These are phyloP conservation scores for Obba rivulosa DNA, from an alignment of 768 basidiomycete genomes.

Conservation along the genomic window DNA sequence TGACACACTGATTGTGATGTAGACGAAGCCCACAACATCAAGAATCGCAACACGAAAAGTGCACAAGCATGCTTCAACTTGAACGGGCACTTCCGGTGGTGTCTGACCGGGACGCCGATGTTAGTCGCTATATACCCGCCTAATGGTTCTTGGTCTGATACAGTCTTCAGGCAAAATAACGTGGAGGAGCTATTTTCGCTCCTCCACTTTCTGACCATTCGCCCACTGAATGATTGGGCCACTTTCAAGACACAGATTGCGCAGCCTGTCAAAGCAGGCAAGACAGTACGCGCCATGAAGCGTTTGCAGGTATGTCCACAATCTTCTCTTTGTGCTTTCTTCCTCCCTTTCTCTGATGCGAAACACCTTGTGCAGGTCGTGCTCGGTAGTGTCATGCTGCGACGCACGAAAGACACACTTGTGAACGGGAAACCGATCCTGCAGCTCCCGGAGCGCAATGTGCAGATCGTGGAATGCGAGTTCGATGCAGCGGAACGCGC, in stretches of 20 bases:
- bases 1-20: background rate
- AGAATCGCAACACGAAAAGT: slow-evolving; percentile 39
- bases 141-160: background rate
- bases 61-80: slow-evolving; percentile 37
- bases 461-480: slow-evolving; percentile 68
- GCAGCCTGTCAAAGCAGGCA: slow-evolving; percentile 70
- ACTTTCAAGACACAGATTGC: slow-evolving; percentile 77
- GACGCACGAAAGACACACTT: slow-evolving; percentile 70
- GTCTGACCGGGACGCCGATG: slow-evolving; percentile 42
- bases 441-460: slow-evolving; percentile 66
- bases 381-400: slow-evolving; percentile 82
- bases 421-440: slow-evolving; percentile 80
- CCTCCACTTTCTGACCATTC: slow-evolving; percentile 81
- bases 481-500: slow-evolving; percentile 73
- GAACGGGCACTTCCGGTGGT: slow-evolving; percentile 45
- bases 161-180: slow-evolving; percentile 65
- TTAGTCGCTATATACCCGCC: slow-evolving; percentile 11
- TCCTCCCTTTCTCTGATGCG: too few species aligned
- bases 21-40: slow-evolving; percentile 62
- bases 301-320: slow-evolving; percentile 70
- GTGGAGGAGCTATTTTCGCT: slow-evolving; percentile 88
- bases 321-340: background rate
- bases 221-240: slow-evolving; percentile 74
- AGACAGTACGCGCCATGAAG: slow-evolving; percentile 69
- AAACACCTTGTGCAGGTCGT: slow-evolving; percentile 47